Evolutionary conservation across 805 yeast species (phyloP).

Genomic region (Saturnispora sanitii): DNA sequence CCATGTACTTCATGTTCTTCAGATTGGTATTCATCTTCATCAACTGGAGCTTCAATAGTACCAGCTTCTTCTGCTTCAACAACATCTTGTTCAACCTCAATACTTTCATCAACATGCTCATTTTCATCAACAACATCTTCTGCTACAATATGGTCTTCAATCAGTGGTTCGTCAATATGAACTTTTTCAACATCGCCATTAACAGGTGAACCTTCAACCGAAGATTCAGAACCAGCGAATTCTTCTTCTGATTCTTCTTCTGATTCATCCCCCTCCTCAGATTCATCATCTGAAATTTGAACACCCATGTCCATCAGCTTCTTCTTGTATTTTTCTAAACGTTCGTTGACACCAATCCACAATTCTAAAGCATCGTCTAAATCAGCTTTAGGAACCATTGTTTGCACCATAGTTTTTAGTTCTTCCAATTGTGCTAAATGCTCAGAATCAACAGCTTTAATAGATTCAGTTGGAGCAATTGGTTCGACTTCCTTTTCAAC

Average conservation of each 20-base stretch:
- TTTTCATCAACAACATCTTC: background rate
- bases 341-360: slow-evolving; percentile 12
- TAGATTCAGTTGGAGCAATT: background rate
- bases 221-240: background rate
- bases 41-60: background rate
- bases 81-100: background rate
- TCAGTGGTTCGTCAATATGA: too few species aligned
- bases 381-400: slow-evolving; percentile 5
- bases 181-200: too few species aligned
- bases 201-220: background rate
- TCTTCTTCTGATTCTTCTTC: background rate
- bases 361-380: slow-evolving; percentile 12
- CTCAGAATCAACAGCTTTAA: background rate
- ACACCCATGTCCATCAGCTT: slow-evolving; percentile 6
- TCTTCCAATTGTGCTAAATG: background rate
- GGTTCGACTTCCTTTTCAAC: background rate
- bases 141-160: background rate
- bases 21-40: background rate
- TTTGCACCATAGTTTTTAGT: too few species aligned
- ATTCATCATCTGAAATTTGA: slow-evolving; percentile 9
- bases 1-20: background rate
- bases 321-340: slow-evolving; percentile 9
- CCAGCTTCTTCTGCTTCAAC: background rate
- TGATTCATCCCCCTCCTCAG: slow-evolving; percentile 6
- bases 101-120: background rate